Evolutionary conservation across 805 yeast species (phyloP).

Genomic region (Sporopachydermia quercuum): DNA sequence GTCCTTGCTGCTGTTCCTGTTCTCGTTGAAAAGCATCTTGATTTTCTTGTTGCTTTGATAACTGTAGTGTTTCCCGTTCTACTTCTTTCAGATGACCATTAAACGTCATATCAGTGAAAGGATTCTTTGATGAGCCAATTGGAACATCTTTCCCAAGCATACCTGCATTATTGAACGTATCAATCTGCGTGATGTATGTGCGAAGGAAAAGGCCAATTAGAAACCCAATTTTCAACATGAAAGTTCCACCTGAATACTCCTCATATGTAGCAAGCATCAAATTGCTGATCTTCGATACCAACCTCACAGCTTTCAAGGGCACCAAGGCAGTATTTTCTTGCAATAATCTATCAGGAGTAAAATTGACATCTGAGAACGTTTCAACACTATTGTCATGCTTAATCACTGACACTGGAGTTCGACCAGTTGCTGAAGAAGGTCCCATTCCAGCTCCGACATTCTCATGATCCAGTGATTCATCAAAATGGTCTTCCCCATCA

Average conservation of each 20-base stretch:
- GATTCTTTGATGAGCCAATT: not conserved
- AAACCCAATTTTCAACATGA: constrained; percentile 1
- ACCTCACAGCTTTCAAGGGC: constrained; percentile 1
- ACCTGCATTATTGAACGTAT: not conserved
- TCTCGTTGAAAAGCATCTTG: not conserved
- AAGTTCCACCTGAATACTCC: not conserved
- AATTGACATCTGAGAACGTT: not conserved
- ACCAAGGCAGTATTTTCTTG: not conserved
- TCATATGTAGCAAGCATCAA: not conserved
- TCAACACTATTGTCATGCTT: not conserved
- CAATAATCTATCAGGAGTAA: not conserved
- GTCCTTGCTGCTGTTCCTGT: not conserved
- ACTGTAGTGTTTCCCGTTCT: not conserved
- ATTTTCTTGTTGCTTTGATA: not conserved
- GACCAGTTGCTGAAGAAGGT: not conserved
- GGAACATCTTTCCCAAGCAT: too few species aligned
- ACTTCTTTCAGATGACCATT: not conserved
- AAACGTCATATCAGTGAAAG: constrained; percentile 1
- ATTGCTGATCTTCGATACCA: not conserved
- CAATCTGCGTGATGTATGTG: not conserved
- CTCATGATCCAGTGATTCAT: not conserved
- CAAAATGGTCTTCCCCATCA: not conserved
- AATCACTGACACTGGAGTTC: not conserved
- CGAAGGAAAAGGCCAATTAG: not conserved
- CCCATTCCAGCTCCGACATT: not conserved